These are phyloP conservation scores for Mycena chlorophos DNA, from an alignment of 768 basidiomycete genomes.

Conservation along the genomic window DNA sequence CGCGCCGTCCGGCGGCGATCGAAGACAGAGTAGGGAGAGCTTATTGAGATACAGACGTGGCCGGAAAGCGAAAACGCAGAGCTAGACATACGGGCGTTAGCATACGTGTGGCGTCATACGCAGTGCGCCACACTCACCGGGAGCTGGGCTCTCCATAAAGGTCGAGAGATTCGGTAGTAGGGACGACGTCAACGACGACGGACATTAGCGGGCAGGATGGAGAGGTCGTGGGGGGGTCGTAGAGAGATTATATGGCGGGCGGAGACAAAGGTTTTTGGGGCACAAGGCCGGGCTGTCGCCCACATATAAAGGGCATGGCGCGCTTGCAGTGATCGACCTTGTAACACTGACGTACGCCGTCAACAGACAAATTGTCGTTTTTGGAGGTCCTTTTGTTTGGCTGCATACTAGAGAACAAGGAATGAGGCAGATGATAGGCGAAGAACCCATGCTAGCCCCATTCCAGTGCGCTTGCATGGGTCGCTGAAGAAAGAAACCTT, in stretches of 20 bases:
- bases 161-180: slow-evolving; percentile 55
- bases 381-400: not conserved
- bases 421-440: not conserved
- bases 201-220: slow-evolving; percentile 49
- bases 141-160: slow-evolving; percentile 71
- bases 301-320: not conserved
- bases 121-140: slow-evolving; percentile 45
- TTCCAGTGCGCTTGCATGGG: too few species aligned
- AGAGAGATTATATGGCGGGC: slow-evolving; percentile 24
- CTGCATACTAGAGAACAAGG: not conserved
- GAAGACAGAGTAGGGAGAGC: slow-evolving; percentile 58
- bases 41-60: slow-evolving; percentile 65
- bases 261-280: slow-evolving; percentile 30
- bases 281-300: not conserved
- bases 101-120: not conserved
- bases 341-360: not conserved
- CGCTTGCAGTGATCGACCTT: not conserved
- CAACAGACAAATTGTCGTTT: not conserved
- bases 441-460: not conserved
- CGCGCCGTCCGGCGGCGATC: slow-evolving; percentile 50
- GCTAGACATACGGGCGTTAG: slow-evolving; percentile 39
- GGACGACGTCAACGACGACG: slow-evolving; percentile 62
- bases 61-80: slow-evolving; percentile 88
- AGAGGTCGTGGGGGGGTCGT: slow-evolving; percentile 16
- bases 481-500: too few species aligned